Evolutionary conservation across 768 basidiomycete genomes (phyloP), one percentile per base, ranked within the genome.

Genomic region (Kwoniella shandongensis): DNA sequence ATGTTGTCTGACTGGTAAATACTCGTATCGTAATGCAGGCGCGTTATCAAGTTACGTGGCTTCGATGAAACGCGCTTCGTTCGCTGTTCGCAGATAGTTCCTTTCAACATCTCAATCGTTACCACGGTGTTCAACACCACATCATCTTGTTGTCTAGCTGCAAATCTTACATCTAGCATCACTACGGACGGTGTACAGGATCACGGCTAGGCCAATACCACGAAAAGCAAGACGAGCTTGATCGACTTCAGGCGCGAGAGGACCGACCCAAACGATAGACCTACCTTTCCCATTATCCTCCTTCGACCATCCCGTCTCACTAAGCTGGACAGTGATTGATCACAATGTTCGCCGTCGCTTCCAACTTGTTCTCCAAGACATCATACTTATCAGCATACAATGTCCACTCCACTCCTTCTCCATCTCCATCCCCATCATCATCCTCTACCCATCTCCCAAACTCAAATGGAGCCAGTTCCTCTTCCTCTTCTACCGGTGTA

Each of bases 91-190:
- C 32, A 32, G 32, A 32, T 32, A 6, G 13, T 32, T 13, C n/a
- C n/a, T n/a, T 32, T 13, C 32, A 32, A 32, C 32, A 32, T 6
- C 32, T 32, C 13, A n/a, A n/a, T n/a, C n/a, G n/a, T n/a, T n/a
- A n/a, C n/a, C n/a, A n/a, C n/a, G n/a, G n/a, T n/a, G n/a, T n/a
- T n/a, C n/a, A n/a, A 32, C 32, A 32, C 13, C 32, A 6, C 32
- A 32, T 32, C 32, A 32, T 13, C 32, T 32, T 13, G 32, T 32
- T 13, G 13, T 32, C 32, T 32, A 6, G 7, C 6, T 32, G 6
- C 32, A 32, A 32, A 6, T 32, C n/a, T n/a, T n/a, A n/a, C 94
- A 1, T 89, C 91, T 2, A 96, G 94, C 80, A 83, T 99, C 41
- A 50, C 48, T 36, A 64, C 78, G 48, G 51, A 62, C 18, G 54